Base-by-base conservation (phyloP, 768 basidiomycete species). In the Boletus fagicola region DNA sequence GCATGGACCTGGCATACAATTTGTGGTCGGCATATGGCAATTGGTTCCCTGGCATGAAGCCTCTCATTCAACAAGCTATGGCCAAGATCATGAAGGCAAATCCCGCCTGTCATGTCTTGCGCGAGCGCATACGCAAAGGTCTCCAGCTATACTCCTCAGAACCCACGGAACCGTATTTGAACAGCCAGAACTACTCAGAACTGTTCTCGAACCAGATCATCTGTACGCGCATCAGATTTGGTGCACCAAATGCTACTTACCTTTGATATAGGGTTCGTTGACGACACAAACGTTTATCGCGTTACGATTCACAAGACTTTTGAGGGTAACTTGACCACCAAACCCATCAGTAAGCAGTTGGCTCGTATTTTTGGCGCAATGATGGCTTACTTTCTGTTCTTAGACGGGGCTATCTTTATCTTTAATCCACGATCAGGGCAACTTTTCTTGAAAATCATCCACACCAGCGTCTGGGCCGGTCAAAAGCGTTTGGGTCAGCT, bases 81-180 rank as follows among this genome's bases (percentile, higher is more conserved):
- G 94, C 91, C 13, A 99, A 98, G 82, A 90, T 99, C 72, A 96
- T 98, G 94, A 99, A 99, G 75, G 97, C 97, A 51, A 98, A 99
- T 68, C 97, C 97, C 26, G 97, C 97, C 15, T 87, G 90, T 53
- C 97, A 98, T 70, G 97, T 99, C 42, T 78, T 99, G 55, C 91
- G 97, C 53, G 97, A 99, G 76, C 97, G 97, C 76, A 98, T 99
- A 66, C 86, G 97, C 65, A 99, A 99, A 76, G 96, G 95, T 72
- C 82, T 99, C 22, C 97, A 98, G 72, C 78, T 99, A 20, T 99
- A 99, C 75, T 98, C 96, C 11, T 98, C 97, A 28, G 97, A 99
- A 73, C 96, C 97, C 9, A 99, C 97, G 24, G 97, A 99, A 72
- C 97, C 97, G 49, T 98, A 99, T 75, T 80, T 99, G 65, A 98